Percentiles rank a stretch among this genome's conserved stretches.
Conservation (phyloP, 2,329 filamentous ascomycete genomes). For the Cyphellophora europaea region DNA sequence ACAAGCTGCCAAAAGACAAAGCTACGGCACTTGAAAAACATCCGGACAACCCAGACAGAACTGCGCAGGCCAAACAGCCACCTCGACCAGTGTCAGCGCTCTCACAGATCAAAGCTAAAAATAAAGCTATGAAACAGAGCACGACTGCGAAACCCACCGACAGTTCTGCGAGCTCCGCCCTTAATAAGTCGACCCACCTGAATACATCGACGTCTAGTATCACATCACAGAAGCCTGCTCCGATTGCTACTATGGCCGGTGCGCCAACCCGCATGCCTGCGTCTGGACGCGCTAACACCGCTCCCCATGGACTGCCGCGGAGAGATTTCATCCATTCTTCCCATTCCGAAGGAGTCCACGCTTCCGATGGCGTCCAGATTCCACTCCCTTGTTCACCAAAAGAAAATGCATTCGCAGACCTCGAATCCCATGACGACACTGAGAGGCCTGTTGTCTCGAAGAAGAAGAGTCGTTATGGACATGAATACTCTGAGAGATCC, state of each 20-base stretch:
- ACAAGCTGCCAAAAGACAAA: conserved; percentile 65
- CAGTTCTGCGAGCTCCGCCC: conserved; percentile 4
- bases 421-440: background rate
- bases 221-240: background rate
- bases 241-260: conserved; percentile 4
- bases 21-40: conserved; percentile 76
- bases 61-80: conserved; percentile 11
- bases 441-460: background rate
- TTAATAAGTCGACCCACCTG: conserved; percentile 8
- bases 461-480: conserved; percentile 1
- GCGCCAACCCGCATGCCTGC: conserved; percentile 7
- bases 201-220: conserved; percentile 8
- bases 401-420: too few species aligned
- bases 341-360: background rate
- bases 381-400: background rate
- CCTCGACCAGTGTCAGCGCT: conserved; percentile 15
- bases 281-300: background rate
- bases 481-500: conserved; percentile 4
- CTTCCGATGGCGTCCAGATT: background rate
- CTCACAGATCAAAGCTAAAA: conserved; percentile 13
- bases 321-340: background rate
- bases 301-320: too few species aligned
- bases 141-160: conserved; percentile 7
- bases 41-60: conserved; percentile 55
- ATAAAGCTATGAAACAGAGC: conserved; percentile 6